Percentiles rank a stretch among this genome's conserved stretches.
phyloP scores from a whole-genome alignment of 768 basidiomycete genomes.

The Omphalotus guepiniiformis region DNA sequence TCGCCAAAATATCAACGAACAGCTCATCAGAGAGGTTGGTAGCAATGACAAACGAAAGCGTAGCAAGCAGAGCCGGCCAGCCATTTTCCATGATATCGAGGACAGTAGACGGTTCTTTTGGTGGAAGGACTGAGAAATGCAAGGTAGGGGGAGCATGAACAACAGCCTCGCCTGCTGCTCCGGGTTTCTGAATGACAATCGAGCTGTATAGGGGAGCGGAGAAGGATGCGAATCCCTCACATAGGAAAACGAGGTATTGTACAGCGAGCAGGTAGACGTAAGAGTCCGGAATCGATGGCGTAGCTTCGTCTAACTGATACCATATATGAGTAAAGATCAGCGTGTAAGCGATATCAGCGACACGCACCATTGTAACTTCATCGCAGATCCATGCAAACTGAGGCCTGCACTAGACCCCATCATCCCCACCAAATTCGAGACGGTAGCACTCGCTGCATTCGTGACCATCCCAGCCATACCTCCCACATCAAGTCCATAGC shows the following conservation, averaged over 20 bases:
- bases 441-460: slow-evolving; percentile 81
- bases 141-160: slow-evolving; percentile 72
- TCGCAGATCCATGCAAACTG: slow-evolving; percentile 69
- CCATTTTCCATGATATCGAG: slow-evolving; percentile 78
- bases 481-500: slow-evolving; percentile 58
- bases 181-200: slow-evolving; percentile 62
- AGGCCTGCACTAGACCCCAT: slow-evolving; percentile 71
- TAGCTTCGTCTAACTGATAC: slow-evolving; percentile 96
- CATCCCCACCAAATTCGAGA: slow-evolving; percentile 84
- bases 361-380: slow-evolving; percentile 93
- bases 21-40: slow-evolving; percentile 92
- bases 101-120: slow-evolving; percentile 51
- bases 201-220: slow-evolving; percentile 72
- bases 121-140: slow-evolving; percentile 51
- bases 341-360: too few relatives aligned
- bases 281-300: slow-evolving; percentile 88
- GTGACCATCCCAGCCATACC: slow-evolving; percentile 78
- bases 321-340: slow-evolving; percentile 56
- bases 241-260: slow-evolving; percentile 82
- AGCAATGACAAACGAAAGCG: slow-evolving; percentile 82
- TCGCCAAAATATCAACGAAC: slow-evolving; percentile 80
- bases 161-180: slow-evolving; percentile 56
- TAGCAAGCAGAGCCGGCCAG: slow-evolving; percentile 92
- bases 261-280: slow-evolving; percentile 92
- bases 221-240: slow-evolving; percentile 78